Conservation (phyloP, 2,329 filamentous ascomycete genomes). For the Conoideocrella luteorostrata region DNA sequence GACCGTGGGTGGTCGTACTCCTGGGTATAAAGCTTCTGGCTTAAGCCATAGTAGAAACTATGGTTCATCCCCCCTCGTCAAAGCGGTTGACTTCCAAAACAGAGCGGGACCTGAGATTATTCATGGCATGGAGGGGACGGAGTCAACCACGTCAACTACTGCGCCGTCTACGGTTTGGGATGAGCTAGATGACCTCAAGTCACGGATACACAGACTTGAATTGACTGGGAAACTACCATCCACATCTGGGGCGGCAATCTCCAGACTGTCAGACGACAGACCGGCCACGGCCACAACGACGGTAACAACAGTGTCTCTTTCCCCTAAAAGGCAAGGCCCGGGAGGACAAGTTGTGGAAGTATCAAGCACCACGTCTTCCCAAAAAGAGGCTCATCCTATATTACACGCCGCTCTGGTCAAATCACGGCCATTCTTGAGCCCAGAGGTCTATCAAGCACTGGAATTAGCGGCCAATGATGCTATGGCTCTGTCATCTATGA, state of each 20-base stretch:
- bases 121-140: conserved; percentile 59
- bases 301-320: conserved; percentile 83
- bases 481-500: conserved; percentile 68
- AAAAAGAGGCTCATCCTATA: conserved; percentile 64
- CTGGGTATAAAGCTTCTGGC: conserved; percentile 33
- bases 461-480: conserved; percentile 80
- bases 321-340: conserved; percentile 60
- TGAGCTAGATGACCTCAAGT: conserved; percentile 91
- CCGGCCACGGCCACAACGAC: conserved; percentile 88
- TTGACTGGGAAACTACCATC: conserved; percentile 80
- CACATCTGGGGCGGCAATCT: conserved; percentile 74
- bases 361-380: conserved; percentile 33
- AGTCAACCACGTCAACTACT: conserved; percentile 81
- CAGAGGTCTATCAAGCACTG: conserved; percentile 70
- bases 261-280: conserved; percentile 67
- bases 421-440: conserved; percentile 61
- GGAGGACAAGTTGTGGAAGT: conserved; percentile 25
- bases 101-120: conserved; percentile 22
- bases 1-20: conserved; percentile 32
- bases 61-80: conserved; percentile 55
- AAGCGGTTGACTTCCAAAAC: conserved; percentile 27
- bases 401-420: conserved; percentile 76
- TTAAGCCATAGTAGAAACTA: conserved; percentile 31
- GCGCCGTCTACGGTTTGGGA: conserved; percentile 96
- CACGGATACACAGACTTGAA: conserved; percentile 83